Conservation (phyloP, 83 land plant genomes). For the Picea engelmannii region DNA sequence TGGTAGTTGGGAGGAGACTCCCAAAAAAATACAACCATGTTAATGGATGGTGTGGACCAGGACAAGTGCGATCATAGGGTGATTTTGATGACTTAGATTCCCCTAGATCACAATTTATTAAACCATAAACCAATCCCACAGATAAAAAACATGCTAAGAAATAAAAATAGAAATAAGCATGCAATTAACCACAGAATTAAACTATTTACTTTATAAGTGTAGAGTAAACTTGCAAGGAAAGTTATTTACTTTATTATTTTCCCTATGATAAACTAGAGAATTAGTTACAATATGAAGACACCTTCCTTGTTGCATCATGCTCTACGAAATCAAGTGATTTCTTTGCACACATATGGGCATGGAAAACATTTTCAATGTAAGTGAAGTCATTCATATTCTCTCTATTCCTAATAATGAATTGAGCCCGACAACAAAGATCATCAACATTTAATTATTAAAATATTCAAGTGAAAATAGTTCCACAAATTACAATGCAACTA, state of each 20-base stretch:
- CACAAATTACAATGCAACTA: neutral
- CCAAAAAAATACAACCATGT: too few species aligned
- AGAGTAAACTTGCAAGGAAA: neutral
- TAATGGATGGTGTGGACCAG: too few species aligned
- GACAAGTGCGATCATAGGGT: too few species aligned
- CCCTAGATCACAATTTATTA: too few species aligned
- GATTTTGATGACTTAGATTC: too few species aligned
- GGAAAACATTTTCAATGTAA: slow-evolving; percentile 82
- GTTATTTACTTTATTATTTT: neutral
- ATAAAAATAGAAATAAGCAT: slow-evolving; percentile 59
- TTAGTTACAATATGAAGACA: slow-evolving; percentile 19
- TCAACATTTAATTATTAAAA: too few species aligned
- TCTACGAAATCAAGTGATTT: slow-evolving; percentile 38
- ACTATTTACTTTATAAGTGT: neutral
- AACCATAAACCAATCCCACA: too few species aligned
- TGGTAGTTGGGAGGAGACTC: too few species aligned
- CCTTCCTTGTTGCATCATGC: slow-evolving; percentile 77
- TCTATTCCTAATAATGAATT: slow-evolving; percentile 84
- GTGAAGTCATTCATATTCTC: slow-evolving; percentile 83
- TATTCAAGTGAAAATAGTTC: neutral
- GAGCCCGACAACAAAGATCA: slow-evolving; percentile 21
- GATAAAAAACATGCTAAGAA: too few species aligned
- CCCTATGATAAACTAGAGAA: neutral
- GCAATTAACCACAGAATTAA: slow-evolving; percentile 3
- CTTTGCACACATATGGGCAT: slow-evolving; percentile 85